These are phyloP conservation scores for Physcomitrium patens DNA, from an alignment of 225 moss, liverwort and hornwort species.

Conservation along the genomic window DNA sequence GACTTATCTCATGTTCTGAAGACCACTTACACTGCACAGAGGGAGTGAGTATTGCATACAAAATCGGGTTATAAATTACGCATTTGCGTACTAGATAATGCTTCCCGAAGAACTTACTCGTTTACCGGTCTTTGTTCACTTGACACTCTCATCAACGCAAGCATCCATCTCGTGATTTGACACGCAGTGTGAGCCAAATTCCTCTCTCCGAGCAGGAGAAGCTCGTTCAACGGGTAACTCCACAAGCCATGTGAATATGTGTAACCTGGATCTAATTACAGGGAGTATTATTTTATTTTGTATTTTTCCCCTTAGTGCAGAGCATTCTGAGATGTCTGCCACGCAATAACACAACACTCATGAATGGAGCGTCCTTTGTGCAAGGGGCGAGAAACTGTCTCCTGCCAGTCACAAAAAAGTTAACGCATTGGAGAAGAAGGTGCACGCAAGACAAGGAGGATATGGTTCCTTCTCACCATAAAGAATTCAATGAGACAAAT, in stretches of 20 bases:
- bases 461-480: slow-evolving; percentile 18
- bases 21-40: too few species aligned
- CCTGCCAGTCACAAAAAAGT: slow-evolving; percentile 14
- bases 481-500: slow-evolving; percentile 8
- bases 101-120: too few species aligned
- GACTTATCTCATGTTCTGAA: too few species aligned
- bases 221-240: background rate
- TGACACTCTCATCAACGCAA: too few species aligned
- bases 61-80: too few species aligned
- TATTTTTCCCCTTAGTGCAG: background rate
- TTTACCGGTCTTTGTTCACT: too few species aligned
- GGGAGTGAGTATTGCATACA: too few species aligned
- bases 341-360: slow-evolving; percentile 8
- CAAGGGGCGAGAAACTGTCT: slow-evolving; percentile 16
- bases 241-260: background rate
- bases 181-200: too few species aligned
- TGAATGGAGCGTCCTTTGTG: slow-evolving; percentile 3
- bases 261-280: background rate
- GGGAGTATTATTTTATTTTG: background rate
- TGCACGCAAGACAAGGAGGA: slow-evolving; percentile 33
- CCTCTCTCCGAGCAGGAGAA: background rate
- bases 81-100: too few species aligned
- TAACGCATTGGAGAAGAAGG: background rate
- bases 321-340: slow-evolving; percentile 6
- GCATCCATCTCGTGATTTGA: too few species aligned